phyloP scores from a whole-genome alignment of 2,329 filamentous ascomycete genomes.

The Colletotrichum trifolii region DNA sequence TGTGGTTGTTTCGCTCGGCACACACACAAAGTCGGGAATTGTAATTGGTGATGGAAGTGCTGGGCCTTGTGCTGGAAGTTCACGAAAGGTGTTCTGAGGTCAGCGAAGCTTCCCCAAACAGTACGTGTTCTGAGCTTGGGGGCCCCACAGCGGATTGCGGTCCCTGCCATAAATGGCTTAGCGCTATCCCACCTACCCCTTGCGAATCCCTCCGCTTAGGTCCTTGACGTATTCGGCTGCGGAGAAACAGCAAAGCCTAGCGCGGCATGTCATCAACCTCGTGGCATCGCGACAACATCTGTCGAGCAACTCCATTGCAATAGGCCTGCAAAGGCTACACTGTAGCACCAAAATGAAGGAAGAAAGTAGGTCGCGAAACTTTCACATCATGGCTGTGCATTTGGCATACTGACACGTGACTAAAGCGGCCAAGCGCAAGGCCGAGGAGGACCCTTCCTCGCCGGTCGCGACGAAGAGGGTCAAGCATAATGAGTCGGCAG shows the following conservation, averaged over 20 bases:
- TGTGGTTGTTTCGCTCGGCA: constrained; percentile 3
- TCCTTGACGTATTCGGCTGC: constrained; percentile 16
- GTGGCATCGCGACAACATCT: constrained; percentile 27
- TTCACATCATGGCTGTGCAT: rapidly evolving
- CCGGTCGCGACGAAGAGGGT: constrained; percentile 73
- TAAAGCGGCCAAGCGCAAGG: constrained; percentile 74
- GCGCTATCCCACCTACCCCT: constrained; percentile 44
- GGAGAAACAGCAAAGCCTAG: constrained; percentile 35
- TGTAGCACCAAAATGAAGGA: constrained; percentile 47
- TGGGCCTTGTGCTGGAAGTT: constrained; percentile 10
- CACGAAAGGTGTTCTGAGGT: constrained; percentile 13
- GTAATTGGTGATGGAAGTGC: constrained; percentile 12
- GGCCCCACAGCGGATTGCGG: constrained; percentile 48
- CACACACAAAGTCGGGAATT: constrained; percentile 2
- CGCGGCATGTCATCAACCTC: constrained; percentile 34
- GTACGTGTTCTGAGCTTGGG: constrained; percentile 35
- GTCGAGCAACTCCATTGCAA: constrained; percentile 17
- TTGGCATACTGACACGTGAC: constrained; percentile 5
- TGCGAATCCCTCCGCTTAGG: constrained; percentile 38
- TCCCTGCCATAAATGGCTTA: constrained; percentile 47
- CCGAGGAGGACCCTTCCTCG: constrained; percentile 72
- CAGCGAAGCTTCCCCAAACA: constrained; percentile 31
- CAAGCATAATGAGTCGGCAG: constrained; percentile 60
- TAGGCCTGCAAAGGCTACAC: constrained; percentile 27
- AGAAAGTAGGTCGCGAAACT: constrained; percentile 47